Conservation (phyloP, 768 basidiomycete genomes). For the Royoungia palumana region DNA sequence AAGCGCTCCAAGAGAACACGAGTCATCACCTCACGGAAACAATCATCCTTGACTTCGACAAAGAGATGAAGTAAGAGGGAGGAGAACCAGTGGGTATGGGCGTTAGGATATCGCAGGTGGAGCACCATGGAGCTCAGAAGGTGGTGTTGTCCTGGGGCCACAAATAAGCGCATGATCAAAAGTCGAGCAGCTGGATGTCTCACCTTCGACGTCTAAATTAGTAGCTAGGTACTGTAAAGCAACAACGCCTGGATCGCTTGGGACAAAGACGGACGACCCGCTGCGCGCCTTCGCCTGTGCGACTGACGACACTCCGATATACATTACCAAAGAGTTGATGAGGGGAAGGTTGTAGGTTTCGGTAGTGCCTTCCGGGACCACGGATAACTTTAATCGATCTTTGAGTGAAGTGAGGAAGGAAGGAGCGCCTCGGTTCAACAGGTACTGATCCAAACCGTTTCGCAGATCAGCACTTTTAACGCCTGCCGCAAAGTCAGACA, state of each 20-base stretch:
- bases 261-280: slow-evolving; percentile 75
- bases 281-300: slow-evolving; percentile 84
- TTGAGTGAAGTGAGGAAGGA: slow-evolving; percentile 75
- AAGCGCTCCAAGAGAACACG: slow-evolving; percentile 91
- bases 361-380: slow-evolving; percentile 40
- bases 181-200: slow-evolving; percentile 19
- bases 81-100: slow-evolving; percentile 98
- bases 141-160: slow-evolving; percentile 81
- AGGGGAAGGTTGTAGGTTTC: slow-evolving; percentile 84
- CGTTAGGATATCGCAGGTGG: slow-evolving; percentile 95
- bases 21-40: slow-evolving; percentile 78
- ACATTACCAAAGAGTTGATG: slow-evolving; percentile 93
- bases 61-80: slow-evolving; percentile 87
- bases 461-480: slow-evolving; percentile 81
- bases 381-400: slow-evolving; percentile 63
- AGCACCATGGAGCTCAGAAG: slow-evolving; percentile 89
- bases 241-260: slow-evolving; percentile 80
- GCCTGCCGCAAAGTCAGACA: slow-evolving; percentile 86
- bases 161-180: not conserved
- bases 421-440: slow-evolving; percentile 69
- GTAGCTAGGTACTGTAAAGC: slow-evolving; percentile 79
- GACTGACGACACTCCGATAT: slow-evolving; percentile 90
- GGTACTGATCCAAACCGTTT: slow-evolving; percentile 76
- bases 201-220: slow-evolving; percentile 90
- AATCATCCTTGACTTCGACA: slow-evolving; percentile 69